Percentiles rank a stretch among this genome's conserved stretches.
Evolutionary conservation across 306 rosid species (phyloP).

Genomic region (Rubus parviflorus): DNA sequence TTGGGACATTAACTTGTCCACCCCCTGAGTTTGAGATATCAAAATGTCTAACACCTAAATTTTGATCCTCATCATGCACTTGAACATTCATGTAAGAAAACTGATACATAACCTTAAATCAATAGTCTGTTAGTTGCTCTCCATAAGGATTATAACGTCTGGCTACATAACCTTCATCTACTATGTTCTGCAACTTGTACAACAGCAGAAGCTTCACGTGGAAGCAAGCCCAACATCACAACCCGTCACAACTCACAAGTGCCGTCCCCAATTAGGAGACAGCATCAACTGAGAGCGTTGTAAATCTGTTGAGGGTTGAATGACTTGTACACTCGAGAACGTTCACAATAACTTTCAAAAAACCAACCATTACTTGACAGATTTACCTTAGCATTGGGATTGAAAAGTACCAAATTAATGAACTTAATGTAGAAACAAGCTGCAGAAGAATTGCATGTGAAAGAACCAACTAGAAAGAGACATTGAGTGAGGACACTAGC

Average conservation of each 20-base stretch:
- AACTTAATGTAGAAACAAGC: conserved; percentile 85
- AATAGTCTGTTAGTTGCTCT: conserved; percentile 63
- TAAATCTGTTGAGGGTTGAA: conserved; percentile 57
- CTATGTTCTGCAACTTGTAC: conserved; percentile 88
- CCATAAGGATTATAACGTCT: conserved; percentile 77
- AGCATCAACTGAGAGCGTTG: conserved; percentile 64
- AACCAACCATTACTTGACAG: conserved; percentile 84
- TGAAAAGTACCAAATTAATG: conserved; percentile 58
- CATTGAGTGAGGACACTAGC: conserved; percentile 80
- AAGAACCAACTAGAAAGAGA: conserved; percentile 39
- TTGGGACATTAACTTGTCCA: conserved; percentile 44
- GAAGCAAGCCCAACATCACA: conserved; percentile 76
- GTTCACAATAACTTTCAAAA: conserved; percentile 71
- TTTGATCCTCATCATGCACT: conserved; percentile 75
- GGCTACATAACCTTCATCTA: conserved; percentile 73
- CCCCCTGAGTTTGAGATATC: conserved; percentile 41
- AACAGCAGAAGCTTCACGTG: conserved; percentile 65
- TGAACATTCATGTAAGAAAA: conserved; percentile 70
- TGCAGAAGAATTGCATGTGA: conserved; percentile 83
- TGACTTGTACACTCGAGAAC: conserved; percentile 75
- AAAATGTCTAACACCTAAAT: conserved; percentile 61
- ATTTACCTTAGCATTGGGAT: conserved; percentile 76
- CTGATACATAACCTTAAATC: conserved; percentile 60
- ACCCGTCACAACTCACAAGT: conserved; percentile 70
- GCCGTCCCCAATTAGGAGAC: conserved; percentile 84